Evolutionary conservation across 2,329 filamentous ascomycete genomes (phyloP), one percentile per base, ranked within the genome.

Genomic region (Colletotrichum lentis): DNA sequence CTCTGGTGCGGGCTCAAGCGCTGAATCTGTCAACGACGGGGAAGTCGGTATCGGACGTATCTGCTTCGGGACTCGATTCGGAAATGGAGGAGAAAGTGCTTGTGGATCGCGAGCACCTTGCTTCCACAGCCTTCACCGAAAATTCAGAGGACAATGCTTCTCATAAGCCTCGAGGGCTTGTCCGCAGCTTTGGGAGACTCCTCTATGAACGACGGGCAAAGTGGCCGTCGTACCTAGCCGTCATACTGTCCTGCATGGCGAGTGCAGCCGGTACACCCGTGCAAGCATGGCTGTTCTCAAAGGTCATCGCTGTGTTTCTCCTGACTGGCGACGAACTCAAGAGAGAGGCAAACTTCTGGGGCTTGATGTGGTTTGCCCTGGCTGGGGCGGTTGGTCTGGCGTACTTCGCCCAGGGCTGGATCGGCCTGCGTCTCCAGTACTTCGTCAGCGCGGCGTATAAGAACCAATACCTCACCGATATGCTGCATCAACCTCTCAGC

Each of bases 341-440:
- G 31, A 53, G 54, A 16, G 8, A 44, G 5, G 60, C 67, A 12
- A 53, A 73, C 3, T 77, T 77, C 31, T 78, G 75, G 76, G 74
- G 73, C 0, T 55, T 76, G 11, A 76, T 77, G 74, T 78, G 76
- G 71, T 27, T 76, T 3, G 75, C 74, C 3, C 72, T 78, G 0
- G 76, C 76, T 0, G 71, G 68, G 1, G 74, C 72, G 1, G 72
- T 76, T 16, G 75, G 75, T 0, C 44, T 78, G 11, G 69, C 73
- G 0, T 78, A 76, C 57, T 69, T 77, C 2, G 64, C 62, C 1
- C 66, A 72, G 6, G 73, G 73, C 5, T 77, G 73, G 73, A 74
- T 67, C 31, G 56, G 60, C 5, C 35, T 69, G 22, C 59, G 44
- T 12, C 46, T 57, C 1, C 68, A 71, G 35, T 64, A 70, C 41